Conservation (phyloP, 2,329 filamentous ascomycete genomes). For the Botrytis paeoniae region DNA sequence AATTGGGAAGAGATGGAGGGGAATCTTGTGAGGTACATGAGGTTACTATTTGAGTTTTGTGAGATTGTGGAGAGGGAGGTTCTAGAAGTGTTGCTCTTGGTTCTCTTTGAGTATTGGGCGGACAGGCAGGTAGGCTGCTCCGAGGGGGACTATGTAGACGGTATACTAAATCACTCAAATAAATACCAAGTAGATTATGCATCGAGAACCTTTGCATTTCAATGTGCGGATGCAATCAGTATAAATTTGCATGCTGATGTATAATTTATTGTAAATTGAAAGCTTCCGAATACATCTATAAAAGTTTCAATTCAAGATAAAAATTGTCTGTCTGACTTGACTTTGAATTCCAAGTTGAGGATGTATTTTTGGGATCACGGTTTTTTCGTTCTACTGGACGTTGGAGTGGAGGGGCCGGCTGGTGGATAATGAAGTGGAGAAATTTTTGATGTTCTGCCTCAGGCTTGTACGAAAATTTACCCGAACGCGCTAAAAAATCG, state of each 20-base stretch:
- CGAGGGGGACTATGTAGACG: not conserved
- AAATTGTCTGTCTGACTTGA: not conserved
- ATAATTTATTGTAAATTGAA: not conserved
- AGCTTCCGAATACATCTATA: not conserved
- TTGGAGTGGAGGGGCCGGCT: not conserved
- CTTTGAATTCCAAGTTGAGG: not conserved
- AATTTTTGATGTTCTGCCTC: not conserved
- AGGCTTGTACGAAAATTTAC: not conserved
- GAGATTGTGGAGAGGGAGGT: not conserved
- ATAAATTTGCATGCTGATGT: not conserved
- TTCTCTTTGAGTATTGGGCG: not conserved
- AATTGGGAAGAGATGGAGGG: not conserved
- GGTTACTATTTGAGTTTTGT: not conserved
- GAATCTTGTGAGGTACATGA: not conserved
- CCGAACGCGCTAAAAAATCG: constrained; percentile 11
- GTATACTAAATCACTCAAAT: not conserved
- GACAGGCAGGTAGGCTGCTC: not conserved
- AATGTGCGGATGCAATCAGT: not conserved
- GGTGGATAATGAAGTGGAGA: not conserved
- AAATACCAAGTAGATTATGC: not conserved
- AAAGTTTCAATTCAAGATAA: not conserved
- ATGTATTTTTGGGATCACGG: not conserved
- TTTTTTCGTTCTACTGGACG: not conserved
- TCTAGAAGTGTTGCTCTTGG: not conserved
- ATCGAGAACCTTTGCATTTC: too few species aligned